Evolutionary conservation across 148 eudicot species (phyloP).

Genomic region (Mesembryanthemum crystallinum): DNA sequence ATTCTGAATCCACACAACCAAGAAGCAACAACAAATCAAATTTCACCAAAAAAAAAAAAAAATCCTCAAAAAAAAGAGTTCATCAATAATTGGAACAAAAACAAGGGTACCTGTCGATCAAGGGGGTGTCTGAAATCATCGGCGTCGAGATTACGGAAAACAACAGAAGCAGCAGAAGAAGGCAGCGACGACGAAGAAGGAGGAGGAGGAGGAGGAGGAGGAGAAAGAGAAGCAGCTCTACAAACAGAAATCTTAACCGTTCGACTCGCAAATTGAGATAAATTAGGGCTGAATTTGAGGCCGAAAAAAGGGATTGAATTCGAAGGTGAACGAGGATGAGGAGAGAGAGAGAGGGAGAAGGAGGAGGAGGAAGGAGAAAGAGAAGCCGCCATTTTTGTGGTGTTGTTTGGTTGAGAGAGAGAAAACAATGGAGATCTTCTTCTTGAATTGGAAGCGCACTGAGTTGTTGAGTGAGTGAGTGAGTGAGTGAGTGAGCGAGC

Average conservation of each 20-base stretch:
- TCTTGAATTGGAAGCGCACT: too few relatives aligned
- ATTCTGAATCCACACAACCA: too few relatives aligned
- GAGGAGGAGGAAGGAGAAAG: slow-evolving; percentile 37
- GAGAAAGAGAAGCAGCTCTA: too few relatives aligned
- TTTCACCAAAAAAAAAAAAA: neutral
- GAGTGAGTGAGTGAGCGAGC: slow-evolving; percentile 28
- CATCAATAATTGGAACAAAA: neutral
- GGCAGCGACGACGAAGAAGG: slow-evolving; percentile 7
- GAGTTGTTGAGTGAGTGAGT: neutral
- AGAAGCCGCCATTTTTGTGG: slow-evolving; percentile 42
- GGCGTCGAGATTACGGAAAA: slow-evolving; percentile 69
- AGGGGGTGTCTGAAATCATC: slow-evolving; percentile 96
- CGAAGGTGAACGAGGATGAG: slow-evolving; percentile 11
- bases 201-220: neutral
- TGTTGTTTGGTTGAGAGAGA: neutral
- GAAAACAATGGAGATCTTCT: neutral
- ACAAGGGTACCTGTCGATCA: slow-evolving; percentile 58
- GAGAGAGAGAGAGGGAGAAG: slow-evolving; percentile 30
- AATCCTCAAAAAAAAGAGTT: neutral
- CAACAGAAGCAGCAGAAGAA: slow-evolving; percentile 34
- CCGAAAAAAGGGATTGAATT: slow-evolving; percentile 19
- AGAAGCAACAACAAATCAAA: neutral
- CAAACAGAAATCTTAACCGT: slow-evolving; percentile 30
- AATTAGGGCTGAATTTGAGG: slow-evolving; percentile 22
- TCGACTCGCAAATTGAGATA: slow-evolving; percentile 20